Conservation (phyloP, 2,329 filamentous ascomycete genomes). For the Alternaria alternata region DNA sequence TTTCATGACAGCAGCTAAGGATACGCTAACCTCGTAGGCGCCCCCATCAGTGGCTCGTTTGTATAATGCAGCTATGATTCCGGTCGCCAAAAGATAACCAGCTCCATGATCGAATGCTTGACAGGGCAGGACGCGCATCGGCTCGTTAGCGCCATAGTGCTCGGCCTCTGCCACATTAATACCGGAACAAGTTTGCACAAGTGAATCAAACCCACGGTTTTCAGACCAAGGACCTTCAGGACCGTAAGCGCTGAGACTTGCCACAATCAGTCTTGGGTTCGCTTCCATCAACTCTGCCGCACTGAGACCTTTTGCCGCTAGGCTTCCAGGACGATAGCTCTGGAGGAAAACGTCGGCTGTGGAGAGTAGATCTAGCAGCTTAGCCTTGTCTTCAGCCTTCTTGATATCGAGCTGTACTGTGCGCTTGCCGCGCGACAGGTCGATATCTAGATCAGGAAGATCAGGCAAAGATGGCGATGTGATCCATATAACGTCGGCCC, state of each 20-base stretch:
- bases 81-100: conserved; percentile 64
- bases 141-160: conserved; percentile 51
- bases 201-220: conserved; percentile 64
- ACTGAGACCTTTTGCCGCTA: conserved; percentile 56
- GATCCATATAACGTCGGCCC: conserved; percentile 58
- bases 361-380: conserved; percentile 54
- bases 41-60: conserved; percentile 56
- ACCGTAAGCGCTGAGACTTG: conserved; percentile 64
- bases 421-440: conserved; percentile 59
- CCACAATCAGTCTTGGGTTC: conserved; percentile 59
- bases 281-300: conserved; percentile 48
- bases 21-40: conserved; percentile 63
- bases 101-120: conserved; percentile 66
- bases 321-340: conserved; percentile 60
- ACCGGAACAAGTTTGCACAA: conserved; percentile 64
- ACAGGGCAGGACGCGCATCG: conserved; percentile 58
- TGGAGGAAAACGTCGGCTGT: conserved; percentile 64
- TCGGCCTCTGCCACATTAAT: conserved; percentile 65
- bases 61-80: conserved; percentile 62
- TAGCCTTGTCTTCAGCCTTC: conserved; percentile 50
- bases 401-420: conserved; percentile 59
- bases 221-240: conserved; percentile 56
- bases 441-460: conserved; percentile 51
- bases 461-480: conserved; percentile 56
- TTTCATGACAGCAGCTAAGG: conserved; percentile 64